phyloP scores from a whole-genome alignment of 2,329 filamentous ascomycete species.

The Hypoxylon sp. region DNA sequence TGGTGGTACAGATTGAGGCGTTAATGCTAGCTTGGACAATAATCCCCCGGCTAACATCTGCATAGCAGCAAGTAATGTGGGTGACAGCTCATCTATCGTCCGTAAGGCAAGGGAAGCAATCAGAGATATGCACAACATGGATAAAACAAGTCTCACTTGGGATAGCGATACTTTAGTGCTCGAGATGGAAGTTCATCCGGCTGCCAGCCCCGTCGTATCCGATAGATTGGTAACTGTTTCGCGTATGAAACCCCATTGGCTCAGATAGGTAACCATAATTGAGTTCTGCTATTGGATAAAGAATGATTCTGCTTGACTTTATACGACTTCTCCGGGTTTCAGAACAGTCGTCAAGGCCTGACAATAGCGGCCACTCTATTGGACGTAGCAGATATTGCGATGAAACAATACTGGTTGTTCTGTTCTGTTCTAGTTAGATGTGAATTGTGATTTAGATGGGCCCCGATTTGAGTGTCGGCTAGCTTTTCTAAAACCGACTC shows the following conservation, averaged over 20 bases:
- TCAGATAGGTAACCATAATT: neutral
- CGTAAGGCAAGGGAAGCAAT: slow-evolving; percentile 22
- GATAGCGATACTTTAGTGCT: neutral
- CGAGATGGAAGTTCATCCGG: neutral
- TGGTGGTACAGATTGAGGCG: neutral
- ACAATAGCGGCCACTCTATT: neutral
- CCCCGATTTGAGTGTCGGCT: too few species aligned
- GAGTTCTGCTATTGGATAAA: neutral
- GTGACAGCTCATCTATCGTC: neutral
- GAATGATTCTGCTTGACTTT: neutral
- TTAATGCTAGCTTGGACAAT: neutral
- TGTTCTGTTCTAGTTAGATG: neutral
- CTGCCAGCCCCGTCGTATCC: slow-evolving; percentile 5
- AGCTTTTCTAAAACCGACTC: too few species aligned
- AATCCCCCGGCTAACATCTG: neutral
- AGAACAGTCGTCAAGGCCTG: neutral
- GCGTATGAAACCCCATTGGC: slow-evolving; percentile 1
- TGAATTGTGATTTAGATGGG: neutral
- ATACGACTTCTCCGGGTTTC: neutral
- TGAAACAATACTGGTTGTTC: neutral
- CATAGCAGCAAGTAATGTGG: neutral
- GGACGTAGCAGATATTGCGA: neutral
- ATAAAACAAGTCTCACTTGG: neutral
- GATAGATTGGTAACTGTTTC: slow-evolving; percentile 4
- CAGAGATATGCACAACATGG: neutral